Evolutionary conservation across 2,329 filamentous ascomycete species (phyloP), one percentile per base, ranked within the genome.

Genomic region (Colletotrichum endophyticum): DNA sequence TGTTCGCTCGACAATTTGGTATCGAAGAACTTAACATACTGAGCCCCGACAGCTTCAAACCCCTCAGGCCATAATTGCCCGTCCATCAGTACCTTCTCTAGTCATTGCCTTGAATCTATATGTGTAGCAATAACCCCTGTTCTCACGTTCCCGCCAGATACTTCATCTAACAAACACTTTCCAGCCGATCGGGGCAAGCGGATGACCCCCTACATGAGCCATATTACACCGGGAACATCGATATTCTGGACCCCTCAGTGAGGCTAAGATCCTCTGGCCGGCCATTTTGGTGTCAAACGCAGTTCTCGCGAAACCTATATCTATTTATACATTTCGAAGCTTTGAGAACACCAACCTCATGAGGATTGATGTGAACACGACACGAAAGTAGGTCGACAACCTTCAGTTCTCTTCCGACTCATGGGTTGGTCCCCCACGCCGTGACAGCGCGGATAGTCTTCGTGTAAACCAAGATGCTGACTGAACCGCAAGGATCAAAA

Each of bases 1-100:
- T 49, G 6, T 3, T 49, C 5, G 22, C 44, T 22, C 19, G 44
- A 22, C 19, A 12, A 49, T 19, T 22, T 22, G 2, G 3, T 6
- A 22, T 2, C 13, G 19, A 0, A 49, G 19, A 22, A 19, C 44
- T 22, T 22, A 19, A 49, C 13, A n/a, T 19, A 22, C 13, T 13
- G 44, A 49, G 2, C 1, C 44, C 3, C 44, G 19, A 2, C 9
- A 7, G 3, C 11, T 12, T 49, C 44, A 22, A 49, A 19, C 1
- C 39, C 2, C 39, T n/a, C 39, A 49, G 11, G 19, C 0, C 19
- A 49, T 22, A 6, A 7, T 49, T 7, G 9, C 9, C 3, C 0
- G 0, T n/a, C 9, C 11, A 2, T 11, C 19, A 49, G 19, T 0
- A 9, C 9, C 8, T 0, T 0, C 44, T 1, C 11, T 49, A 0